Evolutionary conservation across 495 filamentous ascomycete genomes (phyloP), one percentile per base, ranked within the genome.

Genomic region (Tricharina praecox): DNA sequence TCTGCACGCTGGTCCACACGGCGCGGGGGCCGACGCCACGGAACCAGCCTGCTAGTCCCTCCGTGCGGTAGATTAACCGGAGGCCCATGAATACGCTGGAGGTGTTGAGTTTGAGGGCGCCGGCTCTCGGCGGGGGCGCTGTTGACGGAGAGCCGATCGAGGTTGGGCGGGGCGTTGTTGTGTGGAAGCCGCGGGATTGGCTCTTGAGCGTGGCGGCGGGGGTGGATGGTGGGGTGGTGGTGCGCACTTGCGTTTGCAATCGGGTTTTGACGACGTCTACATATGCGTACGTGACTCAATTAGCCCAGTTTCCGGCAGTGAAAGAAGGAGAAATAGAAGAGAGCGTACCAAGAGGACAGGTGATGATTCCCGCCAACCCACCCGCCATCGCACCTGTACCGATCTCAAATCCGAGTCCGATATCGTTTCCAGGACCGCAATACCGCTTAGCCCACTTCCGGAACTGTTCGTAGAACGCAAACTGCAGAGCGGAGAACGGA

Each of bases 1-100:
- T 90, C 66, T 97, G 90, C 40, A 95, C 82, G 60, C 85, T 92
- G 39, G 90, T 96, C 90, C 90, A 97, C n/a, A 95, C 85, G 47
- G 77, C 76, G 25, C 90, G 75, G 7, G 90, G 90, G 3, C 85
- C 90, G 26, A 97, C 90, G 10, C 90, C 90, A 28, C 92, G 76
- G 63, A 97, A 97, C 77, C 87, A 93, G 9, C 90, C 92, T 0
- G 67, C 74, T 30, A 95, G 47, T 0, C 90, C 90, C 62, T 97
- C 90, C 1, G 79, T 81, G 50, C 72, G 74, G 65, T 95, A 97
- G 37, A 97, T 86, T 25, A 90, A 70, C 55, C 69, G 79, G 42
- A 97, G 65, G 0, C 90, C 92, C 0, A 75, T 88, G 43, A 90
- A 66, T 23, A 96, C 79, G 1, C 85, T 93, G 5, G 81, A 84